These are phyloP conservation scores for Lophiotrema nucula DNA, from an alignment of 495 filamentous ascomycete genomes.

Conservation along the genomic window DNA sequence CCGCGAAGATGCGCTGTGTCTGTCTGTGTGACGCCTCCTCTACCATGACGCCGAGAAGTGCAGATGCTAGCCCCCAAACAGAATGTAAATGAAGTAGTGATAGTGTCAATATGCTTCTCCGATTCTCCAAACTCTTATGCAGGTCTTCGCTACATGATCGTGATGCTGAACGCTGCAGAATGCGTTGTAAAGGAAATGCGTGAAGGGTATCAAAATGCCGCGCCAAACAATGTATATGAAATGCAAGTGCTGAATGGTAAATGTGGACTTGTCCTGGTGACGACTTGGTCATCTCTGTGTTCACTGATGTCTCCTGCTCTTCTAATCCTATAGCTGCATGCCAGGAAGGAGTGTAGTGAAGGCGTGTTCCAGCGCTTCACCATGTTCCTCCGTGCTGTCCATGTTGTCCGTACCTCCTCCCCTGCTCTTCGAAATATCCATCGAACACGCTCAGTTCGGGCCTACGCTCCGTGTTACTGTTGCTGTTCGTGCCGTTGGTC, in stretches of 20 bases:
- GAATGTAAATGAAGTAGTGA: too few species aligned
- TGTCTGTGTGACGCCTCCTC: too few species aligned
- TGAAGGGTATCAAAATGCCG: conserved; percentile 27
- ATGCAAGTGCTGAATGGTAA: background rate
- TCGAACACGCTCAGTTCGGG: conserved; percentile 28
- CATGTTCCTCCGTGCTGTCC: too few species aligned
- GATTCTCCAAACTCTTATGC: conserved; percentile 5
- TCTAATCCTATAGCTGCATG: too few species aligned
- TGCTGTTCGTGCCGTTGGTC: background rate
- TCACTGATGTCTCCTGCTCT: background rate
- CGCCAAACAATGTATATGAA: background rate
- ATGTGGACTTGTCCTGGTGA: background rate
- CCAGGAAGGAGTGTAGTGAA: too few species aligned
- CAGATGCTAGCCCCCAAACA: too few species aligned
- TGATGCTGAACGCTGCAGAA: conserved; percentile 4
- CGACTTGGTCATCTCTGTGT: background rate
- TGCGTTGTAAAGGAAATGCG: conserved; percentile 6
- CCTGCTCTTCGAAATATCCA: conserved; percentile 22
- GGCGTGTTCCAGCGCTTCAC: too few species aligned
- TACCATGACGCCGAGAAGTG: too few species aligned
- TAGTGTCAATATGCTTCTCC: too few species aligned
- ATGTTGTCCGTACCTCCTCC: conserved; percentile 1
- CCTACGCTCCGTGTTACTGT: background rate
- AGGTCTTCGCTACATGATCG: background rate
- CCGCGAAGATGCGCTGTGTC: too few species aligned